Conservation (phyloP, 1,139 yeast species). For the Kluyveromyces marxianus region DNA sequence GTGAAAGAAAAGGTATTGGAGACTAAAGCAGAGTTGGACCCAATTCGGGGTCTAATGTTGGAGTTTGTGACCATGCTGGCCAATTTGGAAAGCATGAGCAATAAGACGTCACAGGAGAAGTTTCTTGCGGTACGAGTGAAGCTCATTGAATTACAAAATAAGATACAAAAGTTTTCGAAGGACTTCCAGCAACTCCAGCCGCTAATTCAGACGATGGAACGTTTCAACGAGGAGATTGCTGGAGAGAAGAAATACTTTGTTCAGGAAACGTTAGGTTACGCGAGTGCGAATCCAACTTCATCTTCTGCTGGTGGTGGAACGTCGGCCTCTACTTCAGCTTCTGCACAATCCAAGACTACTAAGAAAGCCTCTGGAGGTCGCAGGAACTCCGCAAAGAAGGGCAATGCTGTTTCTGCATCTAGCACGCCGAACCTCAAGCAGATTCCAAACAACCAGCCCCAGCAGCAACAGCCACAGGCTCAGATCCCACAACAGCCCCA, state of each 20-base stretch:
- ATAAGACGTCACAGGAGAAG: conserved; percentile 18
- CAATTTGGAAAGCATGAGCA: conserved; percentile 13
- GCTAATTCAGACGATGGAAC: conserved; percentile 21
- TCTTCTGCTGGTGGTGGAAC: background rate
- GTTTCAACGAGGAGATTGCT: conserved; percentile 16
- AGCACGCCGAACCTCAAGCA: background rate
- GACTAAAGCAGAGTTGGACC: conserved; percentile 20
- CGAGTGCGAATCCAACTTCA: background rate
- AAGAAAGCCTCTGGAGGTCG: no score
- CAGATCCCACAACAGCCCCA: conserved; percentile 1
- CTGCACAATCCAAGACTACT: no score
- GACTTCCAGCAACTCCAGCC: conserved; percentile 21
- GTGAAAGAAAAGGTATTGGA: conserved; percentile 11
- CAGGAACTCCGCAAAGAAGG: conserved; percentile 6
- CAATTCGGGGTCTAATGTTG: conserved; percentile 24
- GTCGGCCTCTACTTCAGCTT: no score
- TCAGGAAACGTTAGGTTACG: conserved; percentile 15
- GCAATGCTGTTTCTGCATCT: conserved; percentile 1
- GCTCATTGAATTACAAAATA: conserved; percentile 17
- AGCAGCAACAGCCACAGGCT: conserved; percentile 13
- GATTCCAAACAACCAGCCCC: conserved; percentile 13
- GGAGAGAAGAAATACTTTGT: conserved; percentile 19
- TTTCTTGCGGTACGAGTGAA: conserved; percentile 17
- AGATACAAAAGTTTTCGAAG: conserved; percentile 22
- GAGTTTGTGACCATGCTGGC: conserved; percentile 24